Base-by-base conservation (phyloP, 2,329 filamentous ascomycete species). In the Aspergillus floridensis region DNA sequence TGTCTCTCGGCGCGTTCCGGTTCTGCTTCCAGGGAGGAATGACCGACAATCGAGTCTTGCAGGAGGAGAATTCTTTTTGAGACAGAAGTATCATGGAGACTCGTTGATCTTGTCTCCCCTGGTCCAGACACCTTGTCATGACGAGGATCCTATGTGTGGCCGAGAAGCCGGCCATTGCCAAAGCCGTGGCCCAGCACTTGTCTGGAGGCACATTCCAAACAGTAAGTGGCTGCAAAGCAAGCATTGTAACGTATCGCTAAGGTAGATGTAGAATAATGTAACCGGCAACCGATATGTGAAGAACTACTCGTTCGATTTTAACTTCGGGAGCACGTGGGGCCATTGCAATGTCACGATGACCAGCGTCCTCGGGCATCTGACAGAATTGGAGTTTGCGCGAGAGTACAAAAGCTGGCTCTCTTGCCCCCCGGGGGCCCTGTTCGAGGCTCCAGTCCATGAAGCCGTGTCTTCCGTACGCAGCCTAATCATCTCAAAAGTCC, bases 111-210 rank as follows among this genome's bases (percentile, higher is more conserved):
- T 11, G 31, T 57, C 29, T 29, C 4, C 8, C 6, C 14, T 49
- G 14, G 53, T 24, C 26, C 46, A 52, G 49, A 48, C 44, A 44
- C n/a, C 16, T 44, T 31, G 55, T 64, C 47, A 63, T 19, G 59
- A 56, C 14, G 59, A 59, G 82, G 68, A 86, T 92, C 60, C 80
- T 93, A 56, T 92, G 89, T 72, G 89, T 93, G 65, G 90, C 89
- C 61, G 89, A 93, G 76, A 93, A 99, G 82, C 92, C 92, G 38
- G 96, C 93, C 47, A 97, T 99, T 63, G 92, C 95, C 59, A 97
- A 95, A 77, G 92, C 93, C 41, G 93, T 99, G 53, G 91, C 95
- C 44, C 86, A 87, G 59, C 93, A 98, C 80, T 84, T 99, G 29
- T 90, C 90, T 32, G 93, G 95, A 53, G 91, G 91, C 51, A 79